phyloP scores from a whole-genome alignment of 2,329 filamentous ascomycete genomes.

The Hypoxylon sp. region DNA sequence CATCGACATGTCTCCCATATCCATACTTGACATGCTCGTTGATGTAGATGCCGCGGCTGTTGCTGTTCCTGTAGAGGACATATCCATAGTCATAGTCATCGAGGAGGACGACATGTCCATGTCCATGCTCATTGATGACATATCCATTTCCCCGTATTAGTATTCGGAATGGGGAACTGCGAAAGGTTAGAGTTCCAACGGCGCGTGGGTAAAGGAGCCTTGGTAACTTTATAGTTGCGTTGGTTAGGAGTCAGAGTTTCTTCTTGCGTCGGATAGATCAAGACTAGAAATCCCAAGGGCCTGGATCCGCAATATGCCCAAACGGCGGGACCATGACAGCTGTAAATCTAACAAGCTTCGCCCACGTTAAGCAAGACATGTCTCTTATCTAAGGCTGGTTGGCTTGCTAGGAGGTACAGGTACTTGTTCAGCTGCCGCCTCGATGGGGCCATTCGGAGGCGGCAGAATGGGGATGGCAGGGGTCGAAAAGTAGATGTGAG shows the following conservation, averaged over 20 bases:
- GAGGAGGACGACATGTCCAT: conserved; percentile 14
- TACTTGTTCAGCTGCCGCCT: conserved; percentile 15
- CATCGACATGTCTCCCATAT: conserved; percentile 20
- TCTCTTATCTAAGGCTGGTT: not conserved
- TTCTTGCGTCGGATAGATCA: not conserved
- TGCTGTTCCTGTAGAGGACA: conserved; percentile 21
- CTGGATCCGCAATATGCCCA: conserved; percentile 20
- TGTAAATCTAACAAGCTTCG: conserved; percentile 14
- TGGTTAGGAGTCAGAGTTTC: not conserved
- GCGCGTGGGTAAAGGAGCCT: not conserved
- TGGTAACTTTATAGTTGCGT: conserved; percentile 3
- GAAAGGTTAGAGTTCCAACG: not conserved
- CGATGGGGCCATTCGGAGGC: not conserved
- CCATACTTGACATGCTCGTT: conserved; percentile 21
- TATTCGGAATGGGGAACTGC: conserved; percentile 6
- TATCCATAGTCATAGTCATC: conserved; percentile 14
- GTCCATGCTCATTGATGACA: conserved; percentile 23
- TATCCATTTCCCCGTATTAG: conserved; percentile 19
- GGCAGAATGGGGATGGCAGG: conserved; percentile 17
- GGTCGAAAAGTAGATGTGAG: conserved; percentile 27
- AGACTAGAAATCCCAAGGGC: conserved; percentile 7
- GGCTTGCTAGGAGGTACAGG: not conserved
- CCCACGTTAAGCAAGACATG: not conserved
- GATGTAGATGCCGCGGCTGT: conserved; percentile 10
- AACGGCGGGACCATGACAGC: not conserved